Evolutionary conservation across 495 filamentous ascomycete species (phyloP).

Genomic region (Daldinia loculata): DNA sequence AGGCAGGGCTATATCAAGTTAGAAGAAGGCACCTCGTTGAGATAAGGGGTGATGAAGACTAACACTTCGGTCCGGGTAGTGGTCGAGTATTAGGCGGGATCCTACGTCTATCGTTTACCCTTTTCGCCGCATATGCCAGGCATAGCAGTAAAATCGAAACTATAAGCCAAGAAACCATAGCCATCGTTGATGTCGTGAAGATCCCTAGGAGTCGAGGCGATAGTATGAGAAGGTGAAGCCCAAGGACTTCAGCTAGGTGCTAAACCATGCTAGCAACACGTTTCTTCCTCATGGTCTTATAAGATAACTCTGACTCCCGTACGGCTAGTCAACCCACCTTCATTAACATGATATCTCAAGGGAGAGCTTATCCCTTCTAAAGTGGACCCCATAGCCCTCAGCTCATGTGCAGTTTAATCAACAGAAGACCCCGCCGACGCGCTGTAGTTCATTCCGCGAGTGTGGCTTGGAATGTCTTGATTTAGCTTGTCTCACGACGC

Average conservation of each 20-base stretch:
- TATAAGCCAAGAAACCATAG: slow-evolving; percentile 24
- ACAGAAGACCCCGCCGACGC: slow-evolving; percentile 1
- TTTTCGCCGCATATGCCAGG: slow-evolving; percentile 32
- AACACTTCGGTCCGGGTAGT: slow-evolving; percentile 48
- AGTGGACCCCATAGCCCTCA: slow-evolving; percentile 16
- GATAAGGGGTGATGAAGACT: slow-evolving; percentile 21
- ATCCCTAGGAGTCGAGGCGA: not conserved
- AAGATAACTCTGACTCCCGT: slow-evolving; percentile 18
- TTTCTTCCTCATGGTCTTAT: slow-evolving; percentile 21
- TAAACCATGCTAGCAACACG: not conserved
- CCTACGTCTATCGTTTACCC: slow-evolving; percentile 9
- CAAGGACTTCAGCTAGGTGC: slow-evolving; percentile 11
- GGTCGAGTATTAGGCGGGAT: slow-evolving; percentile 40
- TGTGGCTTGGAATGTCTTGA: slow-evolving; percentile 26
- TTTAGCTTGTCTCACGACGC: slow-evolving; percentile 33
- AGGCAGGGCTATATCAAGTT: slow-evolving; percentile 52
- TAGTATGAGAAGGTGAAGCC: slow-evolving; percentile 1
- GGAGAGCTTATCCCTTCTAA: slow-evolving; percentile 12
- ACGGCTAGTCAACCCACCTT: slow-evolving; percentile 3
- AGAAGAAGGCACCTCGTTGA: slow-evolving; percentile 4
- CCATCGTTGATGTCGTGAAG: slow-evolving; percentile 28
- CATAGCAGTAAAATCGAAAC: slow-evolving; percentile 26
- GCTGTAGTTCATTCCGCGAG: slow-evolving; percentile 23
- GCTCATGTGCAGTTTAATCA: slow-evolving; percentile 23
- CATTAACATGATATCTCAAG: slow-evolving; percentile 11